Percentiles rank a stretch among this genome's conserved stretches.
Evolutionary conservation across 768 basidiomycete species (phyloP).

Genomic region (Trametes elegans): DNA sequence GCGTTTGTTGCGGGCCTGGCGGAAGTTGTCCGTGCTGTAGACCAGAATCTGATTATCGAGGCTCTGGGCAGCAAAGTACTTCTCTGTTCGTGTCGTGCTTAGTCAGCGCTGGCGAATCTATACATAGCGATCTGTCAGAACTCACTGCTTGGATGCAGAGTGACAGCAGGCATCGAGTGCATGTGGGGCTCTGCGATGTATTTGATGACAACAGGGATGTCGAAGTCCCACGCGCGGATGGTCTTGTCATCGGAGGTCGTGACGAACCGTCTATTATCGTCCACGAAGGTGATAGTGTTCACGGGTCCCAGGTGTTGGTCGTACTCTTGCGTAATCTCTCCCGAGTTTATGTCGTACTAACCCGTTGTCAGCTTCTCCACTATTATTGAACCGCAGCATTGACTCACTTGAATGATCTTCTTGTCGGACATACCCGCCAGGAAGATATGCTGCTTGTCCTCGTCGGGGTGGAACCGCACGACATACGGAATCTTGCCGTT

Average conservation of each 20-base stretch:
- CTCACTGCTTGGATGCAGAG: constrained; percentile 91
- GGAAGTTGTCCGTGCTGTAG: constrained; percentile 97
- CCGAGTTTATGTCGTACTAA: constrained; percentile 93
- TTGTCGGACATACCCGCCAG: constrained; percentile 99
- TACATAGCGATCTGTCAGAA: constrained; percentile 23
- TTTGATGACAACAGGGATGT: constrained; percentile 99
- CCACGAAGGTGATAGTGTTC: constrained; percentile 98
- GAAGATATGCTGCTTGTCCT: constrained; percentile 95
- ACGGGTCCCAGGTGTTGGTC: constrained; percentile 98
- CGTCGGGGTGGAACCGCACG: constrained; percentile 91
- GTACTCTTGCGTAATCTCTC: constrained; percentile 97
- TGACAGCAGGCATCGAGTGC: constrained; percentile 99
- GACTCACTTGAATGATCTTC: constrained; percentile 92
- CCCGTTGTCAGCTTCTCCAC: not conserved
- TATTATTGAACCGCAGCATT: constrained; percentile 3
- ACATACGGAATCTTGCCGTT: constrained; percentile 99
- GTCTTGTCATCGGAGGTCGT: constrained; percentile 99
- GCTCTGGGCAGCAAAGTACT: constrained; percentile 97
- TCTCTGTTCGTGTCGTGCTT: constrained; percentile 47
- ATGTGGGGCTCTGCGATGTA: constrained; percentile 99
- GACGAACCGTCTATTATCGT: constrained; percentile 95
- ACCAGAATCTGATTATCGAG: constrained; percentile 98
- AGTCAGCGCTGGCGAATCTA: not conserved
- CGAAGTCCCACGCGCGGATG: constrained; percentile 98
- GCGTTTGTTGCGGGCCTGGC: constrained; percentile 97